A percentile compares a stretch with the other conserved stretches of the same genome.
Evolutionary conservation across 164 flowering plant species (phyloP).

Genomic region (Vitis labrusca): DNA sequence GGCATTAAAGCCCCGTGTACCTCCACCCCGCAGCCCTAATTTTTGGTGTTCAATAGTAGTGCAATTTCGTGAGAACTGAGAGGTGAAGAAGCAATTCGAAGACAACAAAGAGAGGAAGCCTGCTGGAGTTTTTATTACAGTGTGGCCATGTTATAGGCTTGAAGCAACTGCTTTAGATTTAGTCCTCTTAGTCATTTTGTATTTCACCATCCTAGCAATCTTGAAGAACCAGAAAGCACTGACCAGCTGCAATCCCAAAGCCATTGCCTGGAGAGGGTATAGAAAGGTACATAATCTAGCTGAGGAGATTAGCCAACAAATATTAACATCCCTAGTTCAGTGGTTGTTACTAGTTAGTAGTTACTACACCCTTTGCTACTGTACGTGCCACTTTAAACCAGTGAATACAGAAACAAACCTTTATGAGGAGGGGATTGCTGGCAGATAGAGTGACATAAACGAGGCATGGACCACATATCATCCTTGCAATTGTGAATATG

Average conservation of each 20-base stretch:
- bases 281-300: background rate
- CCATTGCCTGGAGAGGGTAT: conserved; percentile 62
- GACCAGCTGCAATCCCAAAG: conserved; percentile 73
- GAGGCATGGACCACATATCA: conserved; percentile 77
- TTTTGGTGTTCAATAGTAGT: too few species aligned
- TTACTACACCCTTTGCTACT: too few species aligned
- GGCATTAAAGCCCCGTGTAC: too few species aligned
- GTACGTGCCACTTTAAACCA: too few species aligned
- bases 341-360: too few species aligned
- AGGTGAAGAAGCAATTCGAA: too few species aligned
- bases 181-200: conserved; percentile 53
- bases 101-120: too few species aligned
- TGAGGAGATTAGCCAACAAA: too few species aligned
- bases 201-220: conserved; percentile 74
- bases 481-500: conserved; percentile 71
- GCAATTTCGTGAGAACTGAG: too few species aligned
- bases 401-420: conserved; percentile 38
- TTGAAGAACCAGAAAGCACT: conserved; percentile 94
- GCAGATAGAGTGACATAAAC: conserved; percentile 64
- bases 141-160: background rate
- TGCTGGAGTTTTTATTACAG: background rate
- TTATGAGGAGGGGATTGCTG: conserved; percentile 66
- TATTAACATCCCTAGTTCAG: too few species aligned
- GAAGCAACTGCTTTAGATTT: conserved; percentile 14
- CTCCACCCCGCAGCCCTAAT: too few species aligned